Evolutionary conservation across 148 eudicot species (phyloP).

Genomic region (Diospyros lotus): DNA sequence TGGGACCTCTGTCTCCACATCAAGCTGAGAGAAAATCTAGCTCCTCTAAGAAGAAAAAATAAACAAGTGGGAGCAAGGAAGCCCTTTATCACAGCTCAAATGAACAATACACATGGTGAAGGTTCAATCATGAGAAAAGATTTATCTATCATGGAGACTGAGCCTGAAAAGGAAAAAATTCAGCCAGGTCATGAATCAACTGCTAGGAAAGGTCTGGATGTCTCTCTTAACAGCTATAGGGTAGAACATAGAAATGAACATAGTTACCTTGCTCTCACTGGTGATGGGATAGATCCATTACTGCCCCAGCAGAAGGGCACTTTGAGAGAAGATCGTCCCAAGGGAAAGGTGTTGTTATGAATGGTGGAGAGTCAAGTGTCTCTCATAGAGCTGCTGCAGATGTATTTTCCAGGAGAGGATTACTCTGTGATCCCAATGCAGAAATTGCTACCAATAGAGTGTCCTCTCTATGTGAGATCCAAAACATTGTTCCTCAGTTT

Average conservation of each 20-base stretch:
- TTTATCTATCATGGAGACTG: neutral
- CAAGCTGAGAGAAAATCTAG: conserved; percentile 8
- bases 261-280: neutral
- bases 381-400: conserved; percentile 4
- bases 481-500: conserved; percentile 21
- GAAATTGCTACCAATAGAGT: conserved; percentile 3
- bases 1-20: no score
- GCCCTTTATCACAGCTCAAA: neutral
- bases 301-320: conserved; percentile 15
- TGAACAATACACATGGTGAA: no score
- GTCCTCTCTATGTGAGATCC: conserved; percentile 22
- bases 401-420: conserved; percentile 14
- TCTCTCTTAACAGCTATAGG: conserved; percentile 18
- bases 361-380: neutral
- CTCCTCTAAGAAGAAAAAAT: conserved; percentile 12
- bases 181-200: conserved; percentile 8
- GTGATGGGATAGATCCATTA: conserved; percentile 5
- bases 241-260: neutral
- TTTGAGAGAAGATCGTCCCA: conserved; percentile 13
- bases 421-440: conserved; percentile 31
- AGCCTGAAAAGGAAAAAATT: conserved; percentile 7
- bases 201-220: conserved; percentile 27
- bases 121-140: no score
- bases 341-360: conserved; percentile 12
- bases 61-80: conserved; percentile 20